Evolutionary conservation across 2,329 filamentous ascomycete genomes (phyloP), one percentile per base, ranked within the genome.

Genomic region (Didymella pomorum): DNA sequence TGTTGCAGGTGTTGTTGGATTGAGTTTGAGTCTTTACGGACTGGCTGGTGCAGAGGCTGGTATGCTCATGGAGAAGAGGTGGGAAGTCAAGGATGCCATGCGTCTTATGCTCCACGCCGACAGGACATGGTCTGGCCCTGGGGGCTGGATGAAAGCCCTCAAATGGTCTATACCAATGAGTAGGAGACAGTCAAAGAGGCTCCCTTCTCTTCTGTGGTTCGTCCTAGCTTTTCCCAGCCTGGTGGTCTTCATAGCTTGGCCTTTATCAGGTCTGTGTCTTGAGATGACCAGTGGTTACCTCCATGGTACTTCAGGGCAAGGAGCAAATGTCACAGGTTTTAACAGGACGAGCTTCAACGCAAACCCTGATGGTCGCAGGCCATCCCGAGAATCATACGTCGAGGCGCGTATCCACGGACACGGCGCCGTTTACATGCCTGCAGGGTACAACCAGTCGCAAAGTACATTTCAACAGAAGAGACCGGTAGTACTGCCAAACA

Each of bases 91-190:
- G 2, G 41, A 60, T 42, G 57, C 46, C 0, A 63, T 53, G 54
- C 52, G 51, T 4, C 26, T 63, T 7, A 60, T 56, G 57, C 37
- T 63, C 48, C 61, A 63, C 49, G 57, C 57, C 8, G 54, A 60
- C n/a, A 44, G 39, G 1, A 63, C 57, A 0, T 63, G 61, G 57
- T 58, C 50, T 8, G 61, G 61, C 8, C 61, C 54, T 1, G 52
- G 57, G 28, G 57, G 57, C 23, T 63, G 57, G 57, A 31, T 63
- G 53, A 63, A 56, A 44, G 47, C 21, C 1, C n/a, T 63, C 4
- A 58, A 58, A 16, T 60, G 53, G 60, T 18, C n/a, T 43, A 4
- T 16, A 35, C 12, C 50, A 55, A n/a, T n/a, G n/a, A n/a, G n/a
- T n/a, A n/a, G n/a, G n/a, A n/a, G n/a, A n/a, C n/a, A n/a, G n/a